Evolutionary conservation across 495 filamentous ascomycete species (phyloP), one percentile per base, ranked within the genome.

Genomic region (Daldinia decipiens): DNA sequence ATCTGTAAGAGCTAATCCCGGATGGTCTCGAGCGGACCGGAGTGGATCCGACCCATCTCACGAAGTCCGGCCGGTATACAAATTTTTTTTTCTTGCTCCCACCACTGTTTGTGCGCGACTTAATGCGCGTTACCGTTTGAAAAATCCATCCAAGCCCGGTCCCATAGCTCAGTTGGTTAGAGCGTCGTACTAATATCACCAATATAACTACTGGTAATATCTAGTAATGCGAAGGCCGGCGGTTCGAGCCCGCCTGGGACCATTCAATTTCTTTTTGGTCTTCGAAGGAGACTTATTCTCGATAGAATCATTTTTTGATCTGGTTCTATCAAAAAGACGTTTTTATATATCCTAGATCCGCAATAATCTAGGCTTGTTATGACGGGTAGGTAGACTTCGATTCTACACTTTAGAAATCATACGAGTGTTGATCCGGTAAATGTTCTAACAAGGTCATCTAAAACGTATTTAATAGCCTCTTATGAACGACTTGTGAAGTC

Each of bases 121-220:
- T 40, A 40, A 17, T 40, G 13, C 9, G n/a, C 12, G 13, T n/a
- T 61, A 57, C 52, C 47, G 62, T 8, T 34, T 53, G 26, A 54
- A 5, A 36, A 12, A 4, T 19, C 27, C 29, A 21, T 54, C 40
- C 19, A 58, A 5, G 12, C 13, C 21, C 0, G 67, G 55, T 65
- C 67, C 55, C 61, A 70, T 70, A 70, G 61, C 67, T 70, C 67
- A 70, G 67, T 60, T 65, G 55, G 61, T 64, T 60, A 70, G 61
- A 70, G 67, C 61, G 50, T 65, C 67, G 61, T 65, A 70, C 67
- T 70, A 60, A 70, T 65, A 31, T 29, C 29, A 24, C 21, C 21
- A n/a, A n/a, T n/a, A n/a, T n/a, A n/a, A n/a, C n/a, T n/a, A n/a
- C n/a, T n/a, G n/a, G n/a, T 29, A 9, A n/a, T 52, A 52, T 52